Evolutionary conservation across 208 protist species (phyloP).

Genomic region (Trypanosoma scelopori): DNA sequence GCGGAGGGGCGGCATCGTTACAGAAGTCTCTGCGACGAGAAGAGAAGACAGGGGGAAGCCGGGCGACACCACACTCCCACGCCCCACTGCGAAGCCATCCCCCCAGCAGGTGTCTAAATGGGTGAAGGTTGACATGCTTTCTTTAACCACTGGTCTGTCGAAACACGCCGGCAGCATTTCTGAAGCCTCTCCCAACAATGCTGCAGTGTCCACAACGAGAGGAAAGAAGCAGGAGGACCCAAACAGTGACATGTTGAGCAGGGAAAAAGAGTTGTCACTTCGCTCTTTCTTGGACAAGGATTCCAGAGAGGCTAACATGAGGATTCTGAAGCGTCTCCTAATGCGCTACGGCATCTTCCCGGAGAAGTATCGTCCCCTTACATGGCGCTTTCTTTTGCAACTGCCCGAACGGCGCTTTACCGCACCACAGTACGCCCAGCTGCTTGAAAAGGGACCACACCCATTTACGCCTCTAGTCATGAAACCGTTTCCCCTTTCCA

Average conservation of each 20-base stretch:
- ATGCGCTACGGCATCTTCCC: constrained; percentile 74
- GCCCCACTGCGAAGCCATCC: constrained; percentile 4
- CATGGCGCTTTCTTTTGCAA: constrained; percentile 83
- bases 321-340: constrained; percentile 59
- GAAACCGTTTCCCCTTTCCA: constrained; percentile 56
- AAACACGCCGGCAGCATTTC: not conserved
- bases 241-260: not conserved
- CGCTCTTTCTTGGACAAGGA: constrained; percentile 30
- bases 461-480: constrained; percentile 52
- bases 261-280: constrained; percentile 15
- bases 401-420: constrained; percentile 52
- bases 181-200: not conserved
- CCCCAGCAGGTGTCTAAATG: constrained; percentile 23
- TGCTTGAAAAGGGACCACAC: constrained; percentile 57
- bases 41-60: not conserved
- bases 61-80: constrained; percentile 11
- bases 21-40: not conserved
- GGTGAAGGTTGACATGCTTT: constrained; percentile 25
- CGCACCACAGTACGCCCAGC: constrained; percentile 63
- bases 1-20: not conserved
- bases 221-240: not conserved
- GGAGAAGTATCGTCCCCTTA: constrained; percentile 48
- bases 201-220: not conserved
- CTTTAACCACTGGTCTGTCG: not conserved
- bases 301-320: constrained; percentile 58